Evolutionary conservation across 139 green algal species (phyloP).

Genomic region (Gonium pectorale): DNA sequence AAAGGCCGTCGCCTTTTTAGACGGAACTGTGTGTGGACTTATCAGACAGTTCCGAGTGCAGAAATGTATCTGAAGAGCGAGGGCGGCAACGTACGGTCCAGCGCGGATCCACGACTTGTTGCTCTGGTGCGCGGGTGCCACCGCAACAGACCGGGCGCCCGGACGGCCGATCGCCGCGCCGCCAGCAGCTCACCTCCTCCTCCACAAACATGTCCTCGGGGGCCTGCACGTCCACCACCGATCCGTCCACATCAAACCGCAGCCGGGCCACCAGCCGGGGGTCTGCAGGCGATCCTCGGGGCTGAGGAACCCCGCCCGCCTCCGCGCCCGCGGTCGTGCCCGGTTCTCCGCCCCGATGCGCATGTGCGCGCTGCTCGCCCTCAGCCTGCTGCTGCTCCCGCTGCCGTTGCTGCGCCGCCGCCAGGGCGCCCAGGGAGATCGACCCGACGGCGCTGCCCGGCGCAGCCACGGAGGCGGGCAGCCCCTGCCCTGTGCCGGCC

Average conservation of each 20-base stretch:
- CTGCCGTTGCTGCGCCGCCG: slow-evolving; percentile 5
- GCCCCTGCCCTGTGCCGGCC: too few relatives aligned
- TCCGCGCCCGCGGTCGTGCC: background rate
- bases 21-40: too few relatives aligned
- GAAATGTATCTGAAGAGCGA: too few relatives aligned
- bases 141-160: too few relatives aligned
- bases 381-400: background rate
- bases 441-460: background rate
- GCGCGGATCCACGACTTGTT: too few relatives aligned
- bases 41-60: too few relatives aligned
- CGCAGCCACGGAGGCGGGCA: background rate
- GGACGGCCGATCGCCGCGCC: too few relatives aligned
- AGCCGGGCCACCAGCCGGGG: slow-evolving; percentile 56
- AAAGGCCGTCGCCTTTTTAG: too few relatives aligned
- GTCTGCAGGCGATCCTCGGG: slow-evolving; percentile 3
- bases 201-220: slow-evolving; percentile 31
- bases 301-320: background rate
- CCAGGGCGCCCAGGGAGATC: background rate
- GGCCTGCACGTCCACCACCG: slow-evolving; percentile 53
- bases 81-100: too few relatives aligned
- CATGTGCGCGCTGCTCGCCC: too few relatives aligned
- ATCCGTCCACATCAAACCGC: slow-evolving; percentile 51
- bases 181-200: slow-evolving; percentile 40
- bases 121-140: too few relatives aligned
- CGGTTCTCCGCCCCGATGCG: background rate